A percentile compares a stretch with the other conserved stretches of the same genome.
These are phyloP conservation scores for Cutaneotrichosporon dermatis DNA, from an alignment of 1,284 basidiomycete genomes.

Conservation along the genomic window DNA sequence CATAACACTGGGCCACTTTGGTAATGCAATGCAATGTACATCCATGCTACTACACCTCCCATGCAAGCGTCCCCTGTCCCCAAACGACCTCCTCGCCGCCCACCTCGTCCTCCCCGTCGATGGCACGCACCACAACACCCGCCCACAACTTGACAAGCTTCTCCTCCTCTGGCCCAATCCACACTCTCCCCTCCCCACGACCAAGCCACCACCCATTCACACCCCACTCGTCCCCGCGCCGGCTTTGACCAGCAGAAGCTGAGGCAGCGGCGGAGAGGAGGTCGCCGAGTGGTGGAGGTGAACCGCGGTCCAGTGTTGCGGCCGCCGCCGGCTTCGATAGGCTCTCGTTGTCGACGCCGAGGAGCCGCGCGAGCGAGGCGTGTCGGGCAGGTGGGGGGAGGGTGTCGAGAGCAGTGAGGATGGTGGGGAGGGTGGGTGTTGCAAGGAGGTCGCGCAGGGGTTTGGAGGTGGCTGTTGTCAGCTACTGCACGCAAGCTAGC, in stretches of 20 bases:
- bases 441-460: conserved; percentile 35
- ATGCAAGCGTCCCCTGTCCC: too few species aligned
- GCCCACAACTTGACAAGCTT: conserved; percentile 38
- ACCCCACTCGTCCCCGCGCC: conserved; percentile 14
- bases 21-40: too few species aligned
- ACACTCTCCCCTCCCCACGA: conserved; percentile 24
- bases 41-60: too few species aligned
- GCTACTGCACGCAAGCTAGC: background rate
- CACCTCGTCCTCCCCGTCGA: conserved; percentile 30
- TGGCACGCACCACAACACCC: conserved; percentile 30
- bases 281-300: conserved; percentile 38
- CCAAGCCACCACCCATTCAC: conserved; percentile 38
- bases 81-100: too few species aligned
- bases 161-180: conserved; percentile 41
- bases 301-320: conserved; percentile 27
- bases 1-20: too few species aligned
- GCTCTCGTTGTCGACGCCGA: conserved; percentile 32
- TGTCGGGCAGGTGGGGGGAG: conserved; percentile 22
- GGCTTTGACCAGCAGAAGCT: too few species aligned
- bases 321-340: conserved; percentile 25
- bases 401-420: conserved; percentile 37
- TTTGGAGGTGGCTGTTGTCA: conserved; percentile 34
- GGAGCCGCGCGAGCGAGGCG: conserved; percentile 28
- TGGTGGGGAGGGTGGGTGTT: conserved; percentile 26
- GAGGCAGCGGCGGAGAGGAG: conserved; percentile 16